Evolutionary conservation across 352 stramenopile genomes (phyloP), one percentile per base, ranked within the genome.

Genomic region (Globisporangium iwayamae): DNA sequence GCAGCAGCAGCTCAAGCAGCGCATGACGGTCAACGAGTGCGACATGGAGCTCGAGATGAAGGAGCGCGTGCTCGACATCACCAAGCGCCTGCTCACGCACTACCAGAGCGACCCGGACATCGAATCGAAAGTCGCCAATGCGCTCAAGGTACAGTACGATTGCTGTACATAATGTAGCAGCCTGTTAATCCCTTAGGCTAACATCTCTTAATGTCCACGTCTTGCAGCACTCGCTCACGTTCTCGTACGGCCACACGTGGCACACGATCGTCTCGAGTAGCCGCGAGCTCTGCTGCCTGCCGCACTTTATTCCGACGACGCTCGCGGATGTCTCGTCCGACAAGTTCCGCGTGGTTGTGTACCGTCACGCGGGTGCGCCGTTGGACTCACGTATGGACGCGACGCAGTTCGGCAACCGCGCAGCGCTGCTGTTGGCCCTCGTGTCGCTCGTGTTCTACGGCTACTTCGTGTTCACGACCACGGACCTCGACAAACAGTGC

Each of bases 221-320:
- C 46, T 61, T 51, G 38, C 47, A 85, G 74, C 78, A 89, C 43
- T 79, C 81, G 60, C 55, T 93, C 47, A 90, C 75, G n/a, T 76
- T 74, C 53, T 36, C 25, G 9, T 88, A 89, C 64, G 82, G 85
- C 41, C 75, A 80, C 55, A 93, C 80, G 56, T 93, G 85, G 85
- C 85, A 93, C 65, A 70, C 78, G 43, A 60, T 88, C 30, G 81
- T 84, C 18, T 79, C 82, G 22, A 79, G 63, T 0, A 78, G 70
- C 16, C 71, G 74, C 13, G 82, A 91, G 13, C 60, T 93, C 18
- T 85, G 78, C 65, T 87, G 75, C 50, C 54, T 88, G 53, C 74
- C 79, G 36, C 83, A 88, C 48, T 70, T 65, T 16, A 73, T 88
- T 1, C 62, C 76, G 0, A 58, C 62, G 7, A 83, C 73, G 7